Percentiles rank a stretch among this genome's conserved stretches.
Conservation (phyloP, 2,329 filamentous ascomycete species). For the Mycogone perniciosa region DNA sequence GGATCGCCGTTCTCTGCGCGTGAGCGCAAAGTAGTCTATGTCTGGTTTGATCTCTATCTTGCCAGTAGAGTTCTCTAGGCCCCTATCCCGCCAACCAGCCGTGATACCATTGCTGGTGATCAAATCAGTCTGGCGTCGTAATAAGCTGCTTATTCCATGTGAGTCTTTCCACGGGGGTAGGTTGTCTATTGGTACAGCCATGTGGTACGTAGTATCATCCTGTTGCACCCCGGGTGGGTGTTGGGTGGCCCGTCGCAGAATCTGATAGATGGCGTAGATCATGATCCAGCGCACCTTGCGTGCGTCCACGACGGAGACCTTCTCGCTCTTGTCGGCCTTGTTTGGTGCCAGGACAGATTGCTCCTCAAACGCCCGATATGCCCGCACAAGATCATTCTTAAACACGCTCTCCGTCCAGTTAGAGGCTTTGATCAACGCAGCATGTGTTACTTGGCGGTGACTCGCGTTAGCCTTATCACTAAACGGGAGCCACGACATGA, state of each 20-base stretch:
- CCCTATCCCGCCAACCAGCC: constrained; percentile 11
- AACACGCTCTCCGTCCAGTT: constrained; percentile 37
- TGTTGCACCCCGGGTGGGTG: constrained; percentile 57
- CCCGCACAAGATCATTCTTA: constrained; percentile 54
- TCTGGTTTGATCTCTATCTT: constrained; percentile 46
- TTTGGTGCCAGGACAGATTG: constrained; percentile 43
- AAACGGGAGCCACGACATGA: constrained; percentile 36
- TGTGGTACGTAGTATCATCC: constrained; percentile 50
- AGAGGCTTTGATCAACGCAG: constrained; percentile 46
- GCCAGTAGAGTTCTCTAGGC: constrained; percentile 3
- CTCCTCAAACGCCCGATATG: constrained; percentile 66
- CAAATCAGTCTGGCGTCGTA: constrained; percentile 23
- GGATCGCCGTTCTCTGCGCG: constrained; percentile 24
- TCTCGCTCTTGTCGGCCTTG: constrained; percentile 50
- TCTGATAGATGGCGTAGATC: constrained; percentile 67
- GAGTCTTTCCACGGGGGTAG: constrained; percentile 42
- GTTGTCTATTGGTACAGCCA: constrained; percentile 37
- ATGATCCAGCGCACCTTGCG: constrained; percentile 75
- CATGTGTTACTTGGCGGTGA: constrained; percentile 42
- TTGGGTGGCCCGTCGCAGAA: constrained; percentile 57
- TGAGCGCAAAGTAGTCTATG: constrained; percentile 47
- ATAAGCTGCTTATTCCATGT: constrained; percentile 20
- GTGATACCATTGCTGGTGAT: constrained; percentile 10
- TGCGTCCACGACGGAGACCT: constrained; percentile 52
- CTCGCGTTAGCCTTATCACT: constrained; percentile 40